Evolutionary conservation across 2,329 filamentous ascomycete genomes (phyloP), one percentile per base, ranked within the genome.

Genomic region (Elsinoe australis): DNA sequence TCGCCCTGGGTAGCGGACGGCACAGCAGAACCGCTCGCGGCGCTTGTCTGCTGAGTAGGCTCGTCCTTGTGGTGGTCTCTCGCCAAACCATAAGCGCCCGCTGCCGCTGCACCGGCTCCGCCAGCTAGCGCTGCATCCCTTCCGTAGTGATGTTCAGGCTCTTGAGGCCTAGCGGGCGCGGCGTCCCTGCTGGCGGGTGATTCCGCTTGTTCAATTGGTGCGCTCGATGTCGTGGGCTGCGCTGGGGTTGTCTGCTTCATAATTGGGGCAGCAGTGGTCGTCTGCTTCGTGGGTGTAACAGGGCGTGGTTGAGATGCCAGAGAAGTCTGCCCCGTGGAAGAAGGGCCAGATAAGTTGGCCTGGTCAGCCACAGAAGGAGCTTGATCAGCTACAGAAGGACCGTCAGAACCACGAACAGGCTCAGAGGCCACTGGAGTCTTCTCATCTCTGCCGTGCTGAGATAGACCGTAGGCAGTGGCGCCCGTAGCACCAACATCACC

Each of bases 401-500:
- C 36, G 6, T 26, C 36, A 21, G 29, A 32, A 32, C 12, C 5
- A n/a, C n/a, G n/a, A n/a, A n/a, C n/a, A n/a, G n/a, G 31, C 5
- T 17, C 12, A 2, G 36, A 41, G 5, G 36, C 9, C 4, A 8
- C 21, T 5, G 36, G 7, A 8, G 9, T 28, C 4, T 45, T 35
- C 1, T 38, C 36, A 26, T 53, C 49, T 21, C 60, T 53, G 17
- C 56, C 56, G 33, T 65, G 62, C 45, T 62, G 55, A 1, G 52
- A 53, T 7, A 56, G 55, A 47, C 65, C 62, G 33, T 65, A 56
- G 0, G 59, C 64, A 39, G 60, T 61, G 33, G 60, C 58, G 6
- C 61, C 62, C 22, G 59, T 56, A 22, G 57, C 59, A 9, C 58
- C 60, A n/a, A 57, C 53, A 22, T 57, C 60, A 32, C 61, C 64